Base-by-base conservation (phyloP, 345 rosid genomes). In the Dipteronia dyeriana region DNA sequence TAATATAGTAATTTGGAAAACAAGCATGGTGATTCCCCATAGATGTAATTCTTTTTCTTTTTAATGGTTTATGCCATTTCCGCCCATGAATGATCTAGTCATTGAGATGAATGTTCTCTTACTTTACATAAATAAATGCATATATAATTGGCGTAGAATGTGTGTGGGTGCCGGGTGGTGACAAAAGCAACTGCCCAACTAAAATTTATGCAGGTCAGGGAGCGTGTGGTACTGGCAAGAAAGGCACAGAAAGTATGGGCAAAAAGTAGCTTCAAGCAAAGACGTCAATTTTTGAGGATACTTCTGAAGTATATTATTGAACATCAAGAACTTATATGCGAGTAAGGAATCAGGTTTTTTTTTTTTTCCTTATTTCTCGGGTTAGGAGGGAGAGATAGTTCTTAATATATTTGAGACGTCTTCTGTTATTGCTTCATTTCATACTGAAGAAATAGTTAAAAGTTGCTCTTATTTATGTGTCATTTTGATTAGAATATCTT, bases 241-340 rank as follows among this genome's bases (percentile, higher is more conserved):
- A 96, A 90, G 86, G 97, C 99, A 17, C 99, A 96, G 81, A 91
- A 89, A 85, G 80, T 84, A 66, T 96, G 99, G 99, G 98, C 93
- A 25, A 86, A 84, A 73, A 90, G 99, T 84, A 90, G 90, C 90
- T 96, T 92, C 89, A 96, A 94, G 91, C 84, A 88, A 85, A 90
- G 98, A 76, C 91, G 99, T 66, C 97, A 94, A 80, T 96, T 96
- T 85, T 81, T 96, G 84, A 82, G 98, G 86, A 91, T 94, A 86
- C 93, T 96, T 79, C 79, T 96, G 76, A 94, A 96, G 83, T 94
- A 91, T 75, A 94, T 96, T 63, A 82, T 94, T 38, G 97, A 96
- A 79, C 94, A 96, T 76, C 99, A 94, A 82, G 86, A 89, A 82
- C 99, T 96, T 74, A 92, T 96, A 82, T 96, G 99, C 97, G 97